Percentiles rank a stretch among this genome's conserved stretches.
Evolutionary conservation across 2,329 filamentous ascomycete genomes (phyloP).

Genomic region (Chaetomium strumarium): DNA sequence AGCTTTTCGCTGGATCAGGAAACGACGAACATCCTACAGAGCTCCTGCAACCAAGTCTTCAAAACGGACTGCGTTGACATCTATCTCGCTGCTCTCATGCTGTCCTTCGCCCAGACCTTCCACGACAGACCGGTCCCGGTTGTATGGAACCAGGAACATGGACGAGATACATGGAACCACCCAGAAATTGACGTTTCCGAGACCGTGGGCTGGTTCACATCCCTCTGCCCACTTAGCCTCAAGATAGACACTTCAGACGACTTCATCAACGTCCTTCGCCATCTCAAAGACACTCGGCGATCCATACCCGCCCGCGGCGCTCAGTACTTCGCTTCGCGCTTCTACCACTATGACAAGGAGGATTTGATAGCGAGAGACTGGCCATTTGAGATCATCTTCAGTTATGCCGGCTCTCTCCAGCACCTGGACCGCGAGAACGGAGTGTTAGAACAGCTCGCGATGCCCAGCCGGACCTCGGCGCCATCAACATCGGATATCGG

Average conservation of each 20-base stretch:
- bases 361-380: slow-evolving; percentile 34
- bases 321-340: slow-evolving; percentile 44
- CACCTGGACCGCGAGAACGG: slow-evolving; percentile 43
- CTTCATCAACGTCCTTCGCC: slow-evolving; percentile 45
- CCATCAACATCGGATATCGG: slow-evolving; percentile 42
- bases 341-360: slow-evolving; percentile 32
- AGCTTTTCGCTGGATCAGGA: slow-evolving; percentile 41
- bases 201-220: slow-evolving; percentile 57
- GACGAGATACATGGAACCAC: slow-evolving; percentile 39
- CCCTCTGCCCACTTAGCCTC: slow-evolving; percentile 46
- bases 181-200: slow-evolving; percentile 46
- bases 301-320: slow-evolving; percentile 39
- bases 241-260: slow-evolving; percentile 41
- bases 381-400: slow-evolving; percentile 55
- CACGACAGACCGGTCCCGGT: slow-evolving; percentile 45
- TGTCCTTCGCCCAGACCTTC: slow-evolving; percentile 52
- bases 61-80: slow-evolving; percentile 49
- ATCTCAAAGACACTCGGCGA: slow-evolving; percentile 48
- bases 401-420: slow-evolving; percentile 45
- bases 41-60: slow-evolving; percentile 40
- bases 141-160: slow-evolving; percentile 50
- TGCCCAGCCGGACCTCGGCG: slow-evolving; percentile 35
- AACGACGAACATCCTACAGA: slow-evolving; percentile 38
- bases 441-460: slow-evolving; percentile 42
- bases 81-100: slow-evolving; percentile 47